phyloP scores from a whole-genome alignment of 331 rosid species.

The Spiraea crenata region DNA sequence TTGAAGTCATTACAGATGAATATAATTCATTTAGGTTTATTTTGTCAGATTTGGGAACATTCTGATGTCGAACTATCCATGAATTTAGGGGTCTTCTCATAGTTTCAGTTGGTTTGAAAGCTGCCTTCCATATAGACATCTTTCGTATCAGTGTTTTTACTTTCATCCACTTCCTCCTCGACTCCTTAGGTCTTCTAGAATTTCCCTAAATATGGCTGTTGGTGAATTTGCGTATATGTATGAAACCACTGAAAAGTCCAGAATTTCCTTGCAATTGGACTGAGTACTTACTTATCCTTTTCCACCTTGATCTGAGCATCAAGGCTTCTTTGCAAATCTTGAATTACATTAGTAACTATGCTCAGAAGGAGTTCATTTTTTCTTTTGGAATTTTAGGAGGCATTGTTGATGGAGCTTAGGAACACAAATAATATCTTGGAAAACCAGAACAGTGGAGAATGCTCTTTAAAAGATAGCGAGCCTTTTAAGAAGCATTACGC shows the following conservation, averaged over 20 bases:
- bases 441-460: conserved; percentile 54
- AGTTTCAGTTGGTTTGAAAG: background rate
- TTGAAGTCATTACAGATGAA: conserved; percentile 1
- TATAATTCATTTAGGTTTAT: background rate
- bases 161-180: background rate
- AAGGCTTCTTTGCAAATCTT: conserved; percentile 14
- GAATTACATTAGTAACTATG: conserved; percentile 13
- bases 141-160: conserved; percentile 1
- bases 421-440: conserved; percentile 51
- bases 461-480: conserved; percentile 53
- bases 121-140: background rate
- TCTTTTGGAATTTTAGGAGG: conserved; percentile 46
- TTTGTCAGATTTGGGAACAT: background rate
- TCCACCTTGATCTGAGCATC: conserved; percentile 9
- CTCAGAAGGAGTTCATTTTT: conserved; percentile 11
- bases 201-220: background rate
- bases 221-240: background rate
- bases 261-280: conserved; percentile 2
- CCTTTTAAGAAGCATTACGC: conserved; percentile 71
- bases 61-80: background rate
- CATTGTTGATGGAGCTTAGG: conserved; percentile 57
- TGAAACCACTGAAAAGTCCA: background rate
- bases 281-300: background rate
- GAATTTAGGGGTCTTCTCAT: background rate
- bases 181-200: background rate